phyloP scores from a whole-genome alignment of 441 rosid species.

The Populus hybrid region DNA sequence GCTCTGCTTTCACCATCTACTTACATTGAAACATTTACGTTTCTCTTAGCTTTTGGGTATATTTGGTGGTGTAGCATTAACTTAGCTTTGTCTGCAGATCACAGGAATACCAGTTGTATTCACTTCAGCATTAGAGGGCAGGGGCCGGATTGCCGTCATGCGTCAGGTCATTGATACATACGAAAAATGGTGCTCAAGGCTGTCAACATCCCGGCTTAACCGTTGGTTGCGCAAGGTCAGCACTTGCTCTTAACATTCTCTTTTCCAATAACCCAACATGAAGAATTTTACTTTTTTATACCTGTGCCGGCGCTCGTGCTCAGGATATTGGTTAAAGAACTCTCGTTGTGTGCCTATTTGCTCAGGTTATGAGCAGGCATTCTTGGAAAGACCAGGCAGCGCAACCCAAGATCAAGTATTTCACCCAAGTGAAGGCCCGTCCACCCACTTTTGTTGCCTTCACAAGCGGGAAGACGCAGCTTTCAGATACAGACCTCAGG shows the following conservation, averaged over 20 bases:
- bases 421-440: slow-evolving; percentile 96
- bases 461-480: slow-evolving; percentile 54
- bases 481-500: slow-evolving; percentile 69
- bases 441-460: slow-evolving; percentile 96
- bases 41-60: not conserved
- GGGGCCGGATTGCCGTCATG: slow-evolving; percentile 71
- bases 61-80: not conserved
- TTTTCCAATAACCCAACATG: not conserved
- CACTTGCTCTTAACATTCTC: not conserved
- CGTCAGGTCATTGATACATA: slow-evolving; percentile 64
- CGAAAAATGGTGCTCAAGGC: slow-evolving; percentile 79
- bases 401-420: slow-evolving; percentile 85
- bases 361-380: slow-evolving; percentile 88
- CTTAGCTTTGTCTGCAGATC: slow-evolving; percentile 40
- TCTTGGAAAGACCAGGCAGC: slow-evolving; percentile 93
- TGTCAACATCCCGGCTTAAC: slow-evolving; percentile 87
- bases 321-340: not conserved
- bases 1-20: not conserved
- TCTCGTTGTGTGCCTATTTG: slow-evolving; percentile 5
- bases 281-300: too few relatives aligned
- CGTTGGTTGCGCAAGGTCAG: slow-evolving; percentile 88
- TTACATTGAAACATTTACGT: not conserved
- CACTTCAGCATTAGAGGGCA: slow-evolving; percentile 82
- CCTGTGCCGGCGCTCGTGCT: not conserved
- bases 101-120: slow-evolving; percentile 82